A percentile compares a stretch with the other conserved stretches of the same genome.
Evolutionary conservation across 805 yeast genomes (phyloP).

Genomic region (Ogataea pilisensis): DNA sequence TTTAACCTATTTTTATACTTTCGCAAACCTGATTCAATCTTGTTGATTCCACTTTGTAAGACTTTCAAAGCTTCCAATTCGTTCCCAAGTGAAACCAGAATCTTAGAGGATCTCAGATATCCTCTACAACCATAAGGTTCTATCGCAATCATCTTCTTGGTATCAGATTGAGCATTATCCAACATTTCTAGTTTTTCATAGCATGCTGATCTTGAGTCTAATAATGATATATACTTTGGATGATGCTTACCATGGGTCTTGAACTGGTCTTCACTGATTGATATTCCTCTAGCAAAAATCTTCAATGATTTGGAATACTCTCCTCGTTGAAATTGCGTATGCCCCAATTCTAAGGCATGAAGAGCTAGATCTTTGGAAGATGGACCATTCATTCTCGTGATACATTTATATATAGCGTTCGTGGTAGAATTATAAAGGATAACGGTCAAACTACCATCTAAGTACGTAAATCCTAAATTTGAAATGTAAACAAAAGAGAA

Average conservation of each 20-base stretch:
- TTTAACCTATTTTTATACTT: constrained; percentile 21
- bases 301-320: constrained; percentile 20
- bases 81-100: constrained; percentile 25
- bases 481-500: too few relatives aligned
- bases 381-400: not conserved
- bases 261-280: constrained; percentile 8
- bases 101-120: constrained; percentile 41
- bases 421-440: too few relatives aligned
- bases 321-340: constrained; percentile 14
- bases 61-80: constrained; percentile 34
- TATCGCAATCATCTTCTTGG: constrained; percentile 28
- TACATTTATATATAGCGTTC: too few relatives aligned
- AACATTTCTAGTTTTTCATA: constrained; percentile 36
- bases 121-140: constrained; percentile 49
- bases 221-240: constrained; percentile 13
- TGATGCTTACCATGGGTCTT: constrained; percentile 6
- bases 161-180: constrained; percentile 36
- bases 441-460: too few relatives aligned
- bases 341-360: constrained; percentile 17
- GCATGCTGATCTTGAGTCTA: constrained; percentile 49
- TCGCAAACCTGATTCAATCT: constrained; percentile 31
- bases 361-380: constrained; percentile 2
- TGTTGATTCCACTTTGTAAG: constrained; percentile 35
- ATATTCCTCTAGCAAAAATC: constrained; percentile 18
- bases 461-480: too few relatives aligned